Conservation (phyloP, 2,329 filamentous ascomycete species). For the Cercospora berteroae region DNA sequence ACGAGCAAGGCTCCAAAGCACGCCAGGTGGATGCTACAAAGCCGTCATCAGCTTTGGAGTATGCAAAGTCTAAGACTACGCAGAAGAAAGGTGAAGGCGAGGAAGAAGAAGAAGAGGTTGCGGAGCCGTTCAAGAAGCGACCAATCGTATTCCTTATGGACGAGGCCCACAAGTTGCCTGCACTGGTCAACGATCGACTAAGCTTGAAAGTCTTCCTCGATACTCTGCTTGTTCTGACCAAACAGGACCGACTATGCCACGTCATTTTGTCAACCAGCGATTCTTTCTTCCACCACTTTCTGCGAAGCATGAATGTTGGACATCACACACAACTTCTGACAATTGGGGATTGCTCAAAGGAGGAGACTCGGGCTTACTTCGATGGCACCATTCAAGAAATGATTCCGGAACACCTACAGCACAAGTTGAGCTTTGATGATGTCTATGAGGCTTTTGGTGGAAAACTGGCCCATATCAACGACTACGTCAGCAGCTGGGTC, state of each 20-base stretch:
- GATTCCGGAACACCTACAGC: constrained; percentile 13
- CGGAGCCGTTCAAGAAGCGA: constrained; percentile 17
- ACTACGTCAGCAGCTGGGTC: constrained; percentile 24
- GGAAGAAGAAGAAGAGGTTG: neutral
- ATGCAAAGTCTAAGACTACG: neutral
- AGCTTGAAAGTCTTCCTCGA: constrained; percentile 25
- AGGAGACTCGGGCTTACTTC: constrained; percentile 20
- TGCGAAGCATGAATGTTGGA: constrained; percentile 24
- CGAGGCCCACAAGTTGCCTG: constrained; percentile 22
- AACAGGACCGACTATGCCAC: constrained; percentile 24
- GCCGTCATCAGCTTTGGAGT: neutral
- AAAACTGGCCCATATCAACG: constrained; percentile 22
- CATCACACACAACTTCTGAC: constrained; percentile 24
- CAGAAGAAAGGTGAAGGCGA: neutral
- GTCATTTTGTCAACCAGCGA: constrained; percentile 24
- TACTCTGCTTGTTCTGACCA: constrained; percentile 23
- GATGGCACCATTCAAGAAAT: constrained; percentile 14
- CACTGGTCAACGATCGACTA: constrained; percentile 20
- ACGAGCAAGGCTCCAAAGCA: neutral
- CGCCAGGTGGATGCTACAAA: constrained; percentile 14
- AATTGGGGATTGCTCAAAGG: constrained; percentile 21
- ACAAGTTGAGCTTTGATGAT: constrained; percentile 19
- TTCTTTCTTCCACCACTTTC: constrained; percentile 26
- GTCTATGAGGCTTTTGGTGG: constrained; percentile 25
- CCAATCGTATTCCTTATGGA: constrained; percentile 23